phyloP scores from a whole-genome alignment of 192 early-diverging fungal species.

The Gamsiella multidivaricata region DNA sequence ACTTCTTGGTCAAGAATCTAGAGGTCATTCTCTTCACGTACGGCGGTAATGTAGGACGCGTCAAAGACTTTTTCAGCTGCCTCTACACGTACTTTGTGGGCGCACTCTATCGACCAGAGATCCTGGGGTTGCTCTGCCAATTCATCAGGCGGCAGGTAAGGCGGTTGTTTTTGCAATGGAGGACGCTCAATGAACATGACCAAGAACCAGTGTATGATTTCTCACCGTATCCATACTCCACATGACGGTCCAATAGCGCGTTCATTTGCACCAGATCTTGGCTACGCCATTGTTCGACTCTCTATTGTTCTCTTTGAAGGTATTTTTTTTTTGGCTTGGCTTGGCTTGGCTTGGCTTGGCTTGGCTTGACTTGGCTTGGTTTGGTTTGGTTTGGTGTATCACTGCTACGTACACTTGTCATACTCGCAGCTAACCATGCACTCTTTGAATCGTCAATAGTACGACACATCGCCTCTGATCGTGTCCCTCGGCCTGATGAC shows the following conservation, averaged over 20 bases:
- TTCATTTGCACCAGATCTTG: slow-evolving; percentile 64
- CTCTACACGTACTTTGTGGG: slow-evolving; percentile 60
- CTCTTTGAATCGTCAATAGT: slow-evolving; percentile 25
- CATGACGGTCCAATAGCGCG: too few relatives aligned
- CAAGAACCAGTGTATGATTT: too few relatives aligned
- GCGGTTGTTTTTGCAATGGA: neutral
- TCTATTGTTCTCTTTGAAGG: slow-evolving; percentile 62
- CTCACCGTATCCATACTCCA: too few relatives aligned
- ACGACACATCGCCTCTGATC: slow-evolving; percentile 62
- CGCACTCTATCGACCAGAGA: slow-evolving; percentile 59
- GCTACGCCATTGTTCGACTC: slow-evolving; percentile 64
- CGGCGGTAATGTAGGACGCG: slow-evolving; percentile 34
- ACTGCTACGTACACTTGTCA: too few relatives aligned
- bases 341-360: too few relatives aligned
- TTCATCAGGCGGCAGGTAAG: slow-evolving; percentile 62
- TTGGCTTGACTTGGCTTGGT: too few relatives aligned
- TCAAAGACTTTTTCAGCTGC: slow-evolving; percentile 61
- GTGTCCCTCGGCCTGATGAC: slow-evolving; percentile 64
- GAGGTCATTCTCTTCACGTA: slow-evolving; percentile 32
- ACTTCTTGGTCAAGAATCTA: slow-evolving; percentile 37
- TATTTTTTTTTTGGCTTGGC: slow-evolving; percentile 20
- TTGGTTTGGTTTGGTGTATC: too few relatives aligned
- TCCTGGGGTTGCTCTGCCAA: slow-evolving; percentile 60
- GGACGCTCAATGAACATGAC: neutral
- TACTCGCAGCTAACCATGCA: too few relatives aligned